Evolutionary conservation across 2,329 filamentous ascomycete genomes (phyloP).

Genomic region (Penicillium sp.): DNA sequence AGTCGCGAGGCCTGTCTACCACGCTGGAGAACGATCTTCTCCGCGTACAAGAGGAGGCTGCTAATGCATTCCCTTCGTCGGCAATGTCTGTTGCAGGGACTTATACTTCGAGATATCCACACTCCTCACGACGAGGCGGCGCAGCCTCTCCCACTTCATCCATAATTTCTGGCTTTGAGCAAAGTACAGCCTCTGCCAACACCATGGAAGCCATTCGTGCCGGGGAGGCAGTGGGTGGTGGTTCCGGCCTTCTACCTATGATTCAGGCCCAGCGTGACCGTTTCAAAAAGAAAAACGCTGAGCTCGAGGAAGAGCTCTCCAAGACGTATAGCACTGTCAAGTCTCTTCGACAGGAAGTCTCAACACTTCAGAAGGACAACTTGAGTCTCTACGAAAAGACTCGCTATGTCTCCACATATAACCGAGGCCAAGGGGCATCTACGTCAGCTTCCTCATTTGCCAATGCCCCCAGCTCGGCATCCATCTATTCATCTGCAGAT

Average conservation of each 20-base stretch:
- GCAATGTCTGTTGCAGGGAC: slow-evolving; percentile 92
- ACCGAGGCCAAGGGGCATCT: slow-evolving; percentile 63
- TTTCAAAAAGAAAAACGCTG: slow-evolving; percentile 92
- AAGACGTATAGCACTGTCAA: slow-evolving; percentile 81
- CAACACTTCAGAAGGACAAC: slow-evolving; percentile 93
- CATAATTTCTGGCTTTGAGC: slow-evolving; percentile 96
- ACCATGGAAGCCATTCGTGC: slow-evolving; percentile 62
- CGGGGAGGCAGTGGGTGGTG: slow-evolving; percentile 70
- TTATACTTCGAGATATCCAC: slow-evolving; percentile 77
- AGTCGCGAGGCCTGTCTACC: slow-evolving; percentile 77
- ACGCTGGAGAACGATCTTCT: slow-evolving; percentile 92
- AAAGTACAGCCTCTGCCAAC: slow-evolving; percentile 54
- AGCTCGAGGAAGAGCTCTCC: slow-evolving; percentile 87
- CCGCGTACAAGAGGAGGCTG: slow-evolving; percentile 79
- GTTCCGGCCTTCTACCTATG: slow-evolving; percentile 93
- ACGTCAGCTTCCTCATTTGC: slow-evolving; percentile 64
- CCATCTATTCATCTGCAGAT: slow-evolving; percentile 62
- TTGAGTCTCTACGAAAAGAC: slow-evolving; percentile 97
- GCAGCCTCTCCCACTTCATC: slow-evolving; percentile 88
- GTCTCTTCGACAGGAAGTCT: slow-evolving; percentile 84
- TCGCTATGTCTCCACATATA: slow-evolving; percentile 92
- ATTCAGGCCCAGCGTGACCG: slow-evolving; percentile 96
- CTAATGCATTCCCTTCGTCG: slow-evolving; percentile 78
- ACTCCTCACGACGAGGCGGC: slow-evolving; percentile 66
- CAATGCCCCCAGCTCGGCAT: slow-evolving; percentile 73